Evolutionary conservation across 805 yeast species (phyloP).

Genomic region (Barnettozyma vustinii): DNA sequence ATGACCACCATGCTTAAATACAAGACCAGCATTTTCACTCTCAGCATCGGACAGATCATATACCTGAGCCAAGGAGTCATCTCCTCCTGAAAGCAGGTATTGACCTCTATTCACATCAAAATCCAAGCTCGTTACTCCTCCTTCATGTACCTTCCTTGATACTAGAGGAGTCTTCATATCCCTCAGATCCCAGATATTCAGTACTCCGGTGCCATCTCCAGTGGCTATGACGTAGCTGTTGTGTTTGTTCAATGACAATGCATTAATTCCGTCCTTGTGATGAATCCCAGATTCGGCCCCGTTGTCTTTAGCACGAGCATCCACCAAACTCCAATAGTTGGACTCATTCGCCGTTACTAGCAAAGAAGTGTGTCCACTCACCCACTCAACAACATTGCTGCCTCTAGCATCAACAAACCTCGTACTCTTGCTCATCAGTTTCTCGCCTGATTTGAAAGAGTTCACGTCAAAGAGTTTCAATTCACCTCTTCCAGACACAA

Average conservation of each 20-base stretch:
- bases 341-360: conserved; percentile 68
- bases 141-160: conserved; percentile 37
- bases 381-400: conserved; percentile 71
- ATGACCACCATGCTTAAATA: conserved; percentile 83
- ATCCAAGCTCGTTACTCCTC: conserved; percentile 40
- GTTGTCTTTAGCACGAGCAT: conserved; percentile 35
- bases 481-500: conserved; percentile 61
- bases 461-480: conserved; percentile 66
- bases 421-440: conserved; percentile 7
- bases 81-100: conserved; percentile 54
- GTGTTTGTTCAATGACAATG: conserved; percentile 53
- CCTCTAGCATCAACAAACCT: conserved; percentile 39
- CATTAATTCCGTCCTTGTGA: conserved; percentile 41
- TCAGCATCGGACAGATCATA: conserved; percentile 43
- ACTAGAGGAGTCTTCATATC: conserved; percentile 28
- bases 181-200: conserved; percentile 67
- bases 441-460: conserved; percentile 24
- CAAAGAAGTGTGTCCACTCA: conserved; percentile 52
- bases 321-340: conserved; percentile 44
- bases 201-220: conserved; percentile 55
- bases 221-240: conserved; percentile 57
- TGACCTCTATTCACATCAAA: conserved; percentile 2
- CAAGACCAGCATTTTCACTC: conserved; percentile 27
- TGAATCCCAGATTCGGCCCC: conserved; percentile 11
- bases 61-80: conserved; percentile 56